A percentile compares a stretch with the other conserved stretches of the same genome.
Evolutionary conservation across 352 stramenopile genomes (phyloP).

Genomic region (Phytopythium sindhum): DNA sequence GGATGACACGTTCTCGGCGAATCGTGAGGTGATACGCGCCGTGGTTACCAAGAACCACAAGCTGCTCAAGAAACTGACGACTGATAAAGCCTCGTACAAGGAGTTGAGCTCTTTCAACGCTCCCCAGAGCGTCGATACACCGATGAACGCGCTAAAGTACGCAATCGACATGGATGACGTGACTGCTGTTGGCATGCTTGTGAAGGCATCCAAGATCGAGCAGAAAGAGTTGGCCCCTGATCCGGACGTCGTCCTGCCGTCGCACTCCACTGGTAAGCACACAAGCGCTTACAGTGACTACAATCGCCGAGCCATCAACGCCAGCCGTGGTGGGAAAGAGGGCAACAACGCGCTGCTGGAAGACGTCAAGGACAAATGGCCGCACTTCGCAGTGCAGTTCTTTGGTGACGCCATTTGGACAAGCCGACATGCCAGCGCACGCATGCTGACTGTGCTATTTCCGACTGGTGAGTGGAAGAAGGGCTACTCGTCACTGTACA

Average conservation of each 20-base stretch:
- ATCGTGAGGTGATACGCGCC: slow-evolving; percentile 64
- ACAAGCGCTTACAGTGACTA: slow-evolving; percentile 81
- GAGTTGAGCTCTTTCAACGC: slow-evolving; percentile 50
- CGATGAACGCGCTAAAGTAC: slow-evolving; percentile 50
- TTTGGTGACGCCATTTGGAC: slow-evolving; percentile 37
- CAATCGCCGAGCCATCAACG: slow-evolving; percentile 77
- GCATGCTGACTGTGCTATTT: slow-evolving; percentile 67
- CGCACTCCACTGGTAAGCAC: slow-evolving; percentile 71
- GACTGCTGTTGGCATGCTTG: slow-evolving; percentile 32
- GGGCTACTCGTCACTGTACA: slow-evolving; percentile 23
- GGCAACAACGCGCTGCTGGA: slow-evolving; percentile 70
- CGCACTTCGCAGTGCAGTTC: neutral
- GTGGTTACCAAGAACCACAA: slow-evolving; percentile 71
- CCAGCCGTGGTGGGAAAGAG: slow-evolving; percentile 73
- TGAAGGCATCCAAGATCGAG: slow-evolving; percentile 52
- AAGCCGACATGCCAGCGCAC: slow-evolving; percentile 36
- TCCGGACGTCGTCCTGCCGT: slow-evolving; percentile 55
- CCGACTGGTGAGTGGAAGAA: slow-evolving; percentile 56
- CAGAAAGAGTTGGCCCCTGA: slow-evolving; percentile 32
- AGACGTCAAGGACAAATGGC: slow-evolving; percentile 20
- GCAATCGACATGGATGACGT: slow-evolving; percentile 64
- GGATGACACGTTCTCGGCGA: slow-evolving; percentile 47
- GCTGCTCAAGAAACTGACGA: slow-evolving; percentile 63
- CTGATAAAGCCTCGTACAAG: slow-evolving; percentile 38
- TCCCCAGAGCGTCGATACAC: slow-evolving; percentile 39